Evolutionary conservation across 1,139 yeast species (phyloP).

Genomic region (Eremothecium sinecaudum): DNA sequence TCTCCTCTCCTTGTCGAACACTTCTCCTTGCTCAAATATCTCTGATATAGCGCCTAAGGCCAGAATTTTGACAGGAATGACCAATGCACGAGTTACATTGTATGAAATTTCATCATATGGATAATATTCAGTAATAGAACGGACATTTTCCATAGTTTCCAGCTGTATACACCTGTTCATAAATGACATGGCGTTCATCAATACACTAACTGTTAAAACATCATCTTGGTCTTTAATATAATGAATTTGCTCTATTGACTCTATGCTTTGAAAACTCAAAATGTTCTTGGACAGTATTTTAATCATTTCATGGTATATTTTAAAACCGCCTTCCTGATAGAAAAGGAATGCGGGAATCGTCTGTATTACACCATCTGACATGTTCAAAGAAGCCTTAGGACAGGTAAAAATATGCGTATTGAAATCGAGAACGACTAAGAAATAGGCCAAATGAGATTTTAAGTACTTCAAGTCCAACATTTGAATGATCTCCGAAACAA

Average conservation of each 20-base stretch:
- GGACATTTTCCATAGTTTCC: constrained; percentile 26
- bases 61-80: constrained; percentile 19
- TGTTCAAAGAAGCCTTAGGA: constrained; percentile 24
- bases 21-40: constrained; percentile 12
- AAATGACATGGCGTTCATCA: constrained; percentile 37
- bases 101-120: constrained; percentile 20
- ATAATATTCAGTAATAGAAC: constrained; percentile 20
- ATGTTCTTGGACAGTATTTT: constrained; percentile 16
- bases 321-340: constrained; percentile 41
- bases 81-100: constrained; percentile 20
- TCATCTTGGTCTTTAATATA: constrained; percentile 35
- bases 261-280: constrained; percentile 26
- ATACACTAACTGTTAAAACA: constrained; percentile 36
- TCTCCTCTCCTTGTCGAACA: constrained; percentile 19
- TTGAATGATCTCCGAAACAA: constrained; percentile 17
- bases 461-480: constrained; percentile 19
- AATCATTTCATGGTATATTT: constrained; percentile 18
- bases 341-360: constrained; percentile 42
- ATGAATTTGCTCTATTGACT: constrained; percentile 32
- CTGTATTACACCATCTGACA: constrained; percentile 29
- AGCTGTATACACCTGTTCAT: constrained; percentile 34
- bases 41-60: constrained; percentile 19
- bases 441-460: constrained; percentile 20
- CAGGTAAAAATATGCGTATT: constrained; percentile 27
- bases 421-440: constrained; percentile 28